Conservation (phyloP, 192 early-diverging fungal species). For the Physocladia obscura region DNA sequence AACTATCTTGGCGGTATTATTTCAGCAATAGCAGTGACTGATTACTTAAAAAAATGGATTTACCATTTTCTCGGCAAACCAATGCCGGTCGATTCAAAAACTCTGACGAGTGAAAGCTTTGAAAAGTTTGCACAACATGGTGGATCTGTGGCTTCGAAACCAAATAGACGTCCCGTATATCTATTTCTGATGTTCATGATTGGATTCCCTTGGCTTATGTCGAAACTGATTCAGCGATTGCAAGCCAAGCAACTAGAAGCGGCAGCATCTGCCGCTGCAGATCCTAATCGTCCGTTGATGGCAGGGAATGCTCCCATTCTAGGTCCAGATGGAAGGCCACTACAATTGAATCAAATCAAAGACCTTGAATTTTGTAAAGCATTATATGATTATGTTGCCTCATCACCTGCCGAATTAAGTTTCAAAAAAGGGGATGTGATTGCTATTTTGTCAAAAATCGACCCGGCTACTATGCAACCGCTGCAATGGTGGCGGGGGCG, state of each 20-base stretch:
- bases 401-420: conserved; percentile 76
- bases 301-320: background rate
- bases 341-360: conserved; percentile 40
- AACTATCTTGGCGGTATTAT: conserved; percentile 82
- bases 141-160: background rate
- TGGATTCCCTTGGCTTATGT: conserved; percentile 91
- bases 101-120: conserved; percentile 74
- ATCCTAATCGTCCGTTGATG: background rate
- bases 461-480: conserved; percentile 69
- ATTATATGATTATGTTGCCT: conserved; percentile 75
- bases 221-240: conserved; percentile 78
- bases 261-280: conserved; percentile 23
- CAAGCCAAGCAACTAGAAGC: conserved; percentile 43
- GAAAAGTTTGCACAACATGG: conserved; percentile 61
- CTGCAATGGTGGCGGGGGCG: conserved; percentile 92
- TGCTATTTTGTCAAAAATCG: conserved; percentile 81
- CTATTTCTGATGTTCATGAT: conserved; percentile 84
- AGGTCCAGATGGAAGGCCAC: conserved; percentile 37
- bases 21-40: conserved; percentile 74
- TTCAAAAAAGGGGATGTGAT: conserved; percentile 86
- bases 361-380: conserved; percentile 87
- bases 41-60: conserved; percentile 65
- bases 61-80: conserved; percentile 63
- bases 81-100: conserved; percentile 66
- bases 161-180: conserved; percentile 62